phyloP scores from a whole-genome alignment of 1,139 yeast genomes.

The Yamadazyma taylorii region DNA sequence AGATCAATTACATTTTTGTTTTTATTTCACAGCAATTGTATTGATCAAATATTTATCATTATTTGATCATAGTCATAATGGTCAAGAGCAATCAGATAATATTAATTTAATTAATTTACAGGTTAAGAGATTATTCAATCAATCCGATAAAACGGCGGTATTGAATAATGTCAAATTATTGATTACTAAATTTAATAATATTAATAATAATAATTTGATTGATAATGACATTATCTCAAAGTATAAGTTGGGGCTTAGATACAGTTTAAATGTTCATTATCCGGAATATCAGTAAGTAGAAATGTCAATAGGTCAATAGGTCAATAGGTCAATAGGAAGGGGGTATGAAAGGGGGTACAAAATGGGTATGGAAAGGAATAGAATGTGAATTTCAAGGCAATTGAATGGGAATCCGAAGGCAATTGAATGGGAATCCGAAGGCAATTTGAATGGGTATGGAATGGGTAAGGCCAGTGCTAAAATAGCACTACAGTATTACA shows the following conservation, averaged over 20 bases:
- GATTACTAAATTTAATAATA: constrained; percentile 30
- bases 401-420: too few relatives aligned
- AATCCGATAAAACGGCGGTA: not conserved
- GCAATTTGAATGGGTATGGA: too few relatives aligned
- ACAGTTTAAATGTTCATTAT: constrained; percentile 13
- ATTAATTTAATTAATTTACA: not conserved
- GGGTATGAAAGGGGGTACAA: too few relatives aligned
- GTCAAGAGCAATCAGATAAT: not conserved
- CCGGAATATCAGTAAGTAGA: constrained; percentile 4
- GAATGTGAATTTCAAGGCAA: too few relatives aligned
- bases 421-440: too few relatives aligned
- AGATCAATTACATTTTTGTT: constrained; percentile 64
- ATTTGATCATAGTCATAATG: not conserved
- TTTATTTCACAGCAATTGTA: constrained; percentile 51
- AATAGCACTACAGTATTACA: too few relatives aligned
- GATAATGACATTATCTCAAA: constrained; percentile 30
- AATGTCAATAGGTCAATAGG: too few relatives aligned
- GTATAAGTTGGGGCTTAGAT: constrained; percentile 28
- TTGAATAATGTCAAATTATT: constrained; percentile 21
- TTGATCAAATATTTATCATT: constrained; percentile 28
- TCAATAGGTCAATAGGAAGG: too few relatives aligned
- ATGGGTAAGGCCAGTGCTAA: too few relatives aligned
- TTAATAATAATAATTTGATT: constrained; percentile 30
- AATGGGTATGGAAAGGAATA: too few relatives aligned
- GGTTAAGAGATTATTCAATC: not conserved